Evolutionary conservation across 352 stramenopile species (phyloP).

Genomic region (Plasmopara muralis): DNA sequence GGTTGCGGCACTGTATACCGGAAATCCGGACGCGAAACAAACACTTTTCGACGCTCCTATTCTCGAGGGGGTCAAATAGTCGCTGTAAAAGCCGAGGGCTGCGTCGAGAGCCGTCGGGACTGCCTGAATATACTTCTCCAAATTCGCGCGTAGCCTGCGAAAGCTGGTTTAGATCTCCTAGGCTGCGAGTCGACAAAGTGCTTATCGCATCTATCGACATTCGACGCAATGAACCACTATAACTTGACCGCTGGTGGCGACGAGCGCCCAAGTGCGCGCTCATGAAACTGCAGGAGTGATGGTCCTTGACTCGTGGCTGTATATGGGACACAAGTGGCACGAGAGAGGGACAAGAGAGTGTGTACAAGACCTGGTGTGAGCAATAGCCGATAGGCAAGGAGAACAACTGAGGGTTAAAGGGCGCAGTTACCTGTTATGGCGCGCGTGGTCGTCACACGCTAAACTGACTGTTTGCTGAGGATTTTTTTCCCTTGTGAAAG

Average conservation of each 20-base stretch:
- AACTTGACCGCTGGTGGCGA: constrained; percentile 31
- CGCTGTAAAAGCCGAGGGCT: constrained; percentile 60
- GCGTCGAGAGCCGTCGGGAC: constrained; percentile 26
- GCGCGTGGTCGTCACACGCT: neutral
- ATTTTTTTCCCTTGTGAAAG: neutral
- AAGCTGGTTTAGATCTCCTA: constrained; percentile 67
- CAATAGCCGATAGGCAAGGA: neutral
- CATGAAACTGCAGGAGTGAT: constrained; percentile 13
- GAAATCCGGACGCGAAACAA: constrained; percentile 81
- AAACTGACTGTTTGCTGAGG: neutral
- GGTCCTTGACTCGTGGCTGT: constrained; percentile 8
- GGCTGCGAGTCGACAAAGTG: constrained; percentile 28
- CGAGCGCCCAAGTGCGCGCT: constrained; percentile 20
- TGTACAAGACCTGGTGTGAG: neutral
- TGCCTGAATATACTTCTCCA: constrained; percentile 52
- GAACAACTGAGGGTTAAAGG: neutral
- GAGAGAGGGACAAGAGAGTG: neutral
- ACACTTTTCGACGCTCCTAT: constrained; percentile 52
- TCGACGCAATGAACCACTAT: constrained; percentile 35
- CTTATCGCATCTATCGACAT: constrained; percentile 39
- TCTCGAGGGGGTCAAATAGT: constrained; percentile 64
- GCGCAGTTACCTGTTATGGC: neutral
- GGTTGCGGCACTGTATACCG: constrained; percentile 84
- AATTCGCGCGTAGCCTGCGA: constrained; percentile 72
- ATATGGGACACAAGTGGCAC: neutral